Base-by-base conservation (phyloP, 768 basidiomycete genomes). In the Sporobolomyces phaffii region DNA sequence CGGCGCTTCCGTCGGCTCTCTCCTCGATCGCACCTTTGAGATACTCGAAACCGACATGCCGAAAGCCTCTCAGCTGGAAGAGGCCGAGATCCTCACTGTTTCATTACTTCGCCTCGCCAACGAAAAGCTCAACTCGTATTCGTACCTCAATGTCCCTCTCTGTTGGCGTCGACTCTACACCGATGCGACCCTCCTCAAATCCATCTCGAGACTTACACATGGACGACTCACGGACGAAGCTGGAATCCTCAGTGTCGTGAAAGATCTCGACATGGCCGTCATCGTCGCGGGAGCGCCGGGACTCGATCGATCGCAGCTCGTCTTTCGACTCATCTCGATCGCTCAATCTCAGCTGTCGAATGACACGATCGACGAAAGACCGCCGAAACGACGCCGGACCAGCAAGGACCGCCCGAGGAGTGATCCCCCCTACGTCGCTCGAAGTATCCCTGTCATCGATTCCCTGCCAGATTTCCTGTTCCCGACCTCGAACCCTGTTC, bases 281-380 rank as follows among this genome's bases (percentile, higher is more conserved):
- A 85, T 98, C 68, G 81, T 93, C 56, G 86, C 91, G 18, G 92
- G 92, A 2, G 84, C 86, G 3, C 81, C 85, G 28, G 89, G 87
- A 3, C 77, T 81, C 22, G 79, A 80, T 17, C 80, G 87, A 47
- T 77, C 84, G 43, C 84, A 87, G 34, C 73, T 86, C 49, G 81
- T 90, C n/a, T 81, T 84, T 48, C 78, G 80, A 31, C 76, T 89
- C 45, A 89, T 98, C 68, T 72, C 73, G 34, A 68, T 74, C 26
- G 81, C 91, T 22, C 93, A 96, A 72, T 51, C 60, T 65, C 76
- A 73, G 9, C 38, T 38, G 10, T 9, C 38, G 38, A 2, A 4
- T 7, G 53, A 38, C 24, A 11, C 20, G 15, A n/a, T n/a, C n/a
- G 36, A 53, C 3, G 15, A 29, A 24, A 24, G 54, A 72, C 61